Base-by-base conservation (phyloP, 2,329 filamentous ascomycete species). In the Microthyrium microscopicum region DNA sequence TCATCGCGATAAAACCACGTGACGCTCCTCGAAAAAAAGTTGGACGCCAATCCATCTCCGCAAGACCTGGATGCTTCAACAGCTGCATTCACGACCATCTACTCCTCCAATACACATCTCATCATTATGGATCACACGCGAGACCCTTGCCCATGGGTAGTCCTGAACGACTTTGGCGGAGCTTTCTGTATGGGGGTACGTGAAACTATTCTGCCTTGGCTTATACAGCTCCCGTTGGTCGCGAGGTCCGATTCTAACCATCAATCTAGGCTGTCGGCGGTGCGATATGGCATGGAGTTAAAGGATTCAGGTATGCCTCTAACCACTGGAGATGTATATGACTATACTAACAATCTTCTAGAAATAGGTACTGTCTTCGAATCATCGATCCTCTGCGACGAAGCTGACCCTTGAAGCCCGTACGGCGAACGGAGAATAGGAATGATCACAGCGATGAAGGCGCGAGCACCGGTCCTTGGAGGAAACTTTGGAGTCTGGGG, bases 401-500 rank as follows among this genome's bases (percentile, higher is more conserved):
- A 20, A 20, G 13, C 7, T 7, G 26, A 15, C 44, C 50, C 49
- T 19, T 40, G 52, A 49, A 56, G 52, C 36, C 62, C 62, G 20
- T 83, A 92, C 56, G 89, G 89, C 54, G 89, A 98, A 66, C 73
- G 89, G 54, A 72, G 87, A 56, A 87, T 95, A 66, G 89, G 89
- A 54, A 61, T 89, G 46, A 70, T 98, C 60, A 94, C 87, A 48
- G 89, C 89, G 39, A 84, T 98, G 61, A 98, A 98, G 68, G 85
- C 89, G 53, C 79, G 89, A 53, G 89, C 89, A 26, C 89, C 89
- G 3, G 87, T 95, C 21, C 70, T 95, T 30, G 89, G 89, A 51
- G 89, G 89, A 50, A 98, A 98, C 66, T 98, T 95, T 49, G 87
- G 87, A 48, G 83, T 92, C 37, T 95, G 89, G 87, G 87, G 89